These are phyloP conservation scores for Vanilla planifolia DNA, from an alignment of 106 monocot species.

Conservation along the genomic window DNA sequence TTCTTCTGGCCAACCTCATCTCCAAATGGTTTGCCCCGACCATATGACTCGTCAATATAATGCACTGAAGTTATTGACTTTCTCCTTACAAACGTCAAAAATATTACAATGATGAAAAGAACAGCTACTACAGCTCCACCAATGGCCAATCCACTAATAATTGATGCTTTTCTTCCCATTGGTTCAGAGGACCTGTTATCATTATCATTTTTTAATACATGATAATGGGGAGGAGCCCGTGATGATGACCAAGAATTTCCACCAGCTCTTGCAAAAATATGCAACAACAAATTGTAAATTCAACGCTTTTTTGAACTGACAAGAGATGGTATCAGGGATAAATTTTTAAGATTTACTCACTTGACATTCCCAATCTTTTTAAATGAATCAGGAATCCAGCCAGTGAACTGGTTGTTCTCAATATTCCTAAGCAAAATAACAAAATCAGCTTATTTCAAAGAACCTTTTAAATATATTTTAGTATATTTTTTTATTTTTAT, in stretches of 20 bases:
- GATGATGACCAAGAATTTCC: slow-evolving; percentile 35
- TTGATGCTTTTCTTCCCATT: background rate
- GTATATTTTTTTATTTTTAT: too few species aligned
- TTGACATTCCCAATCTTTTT: slow-evolving; percentile 42
- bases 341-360: slow-evolving; percentile 25
- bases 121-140: slow-evolving; percentile 15
- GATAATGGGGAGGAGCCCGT: slow-evolving; percentile 12
- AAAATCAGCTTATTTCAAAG: too few species aligned
- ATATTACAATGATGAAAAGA: slow-evolving; percentile 10
- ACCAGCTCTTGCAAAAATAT: slow-evolving; percentile 28
- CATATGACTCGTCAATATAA: slow-evolving; percentile 16
- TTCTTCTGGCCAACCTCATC: slow-evolving; percentile 10
- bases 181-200: slow-evolving; percentile 4
- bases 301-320: background rate
- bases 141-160: slow-evolving; percentile 12
- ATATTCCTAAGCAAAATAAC: slow-evolving; percentile 45
- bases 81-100: slow-evolving; percentile 12
- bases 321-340: background rate
- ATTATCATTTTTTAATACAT: slow-evolving; percentile 2
- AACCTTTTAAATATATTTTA: too few species aligned
- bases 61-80: slow-evolving; percentile 12
- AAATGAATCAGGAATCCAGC: slow-evolving; percentile 52
- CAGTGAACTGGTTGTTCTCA: slow-evolving; percentile 59
- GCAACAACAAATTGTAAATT: background rate
- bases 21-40: slow-evolving; percentile 16